Evolutionary conservation across 148 eudicot genomes (phyloP), one percentile per base, ranked within the genome.

Genomic region (Vaccinium vitisidaea): DNA sequence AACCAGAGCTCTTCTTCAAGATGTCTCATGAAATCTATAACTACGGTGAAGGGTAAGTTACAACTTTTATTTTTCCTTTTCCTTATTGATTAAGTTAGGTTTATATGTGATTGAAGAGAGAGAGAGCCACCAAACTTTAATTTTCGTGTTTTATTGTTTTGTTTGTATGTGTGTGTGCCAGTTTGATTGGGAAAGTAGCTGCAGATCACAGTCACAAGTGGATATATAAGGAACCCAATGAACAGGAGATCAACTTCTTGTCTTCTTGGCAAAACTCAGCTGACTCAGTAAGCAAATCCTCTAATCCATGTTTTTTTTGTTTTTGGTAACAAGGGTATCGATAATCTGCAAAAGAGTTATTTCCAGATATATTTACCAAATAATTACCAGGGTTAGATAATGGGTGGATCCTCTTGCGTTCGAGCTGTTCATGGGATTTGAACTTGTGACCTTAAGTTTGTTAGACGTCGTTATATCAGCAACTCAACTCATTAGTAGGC

Each of bases 1-100:
- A 97, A 83, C 99, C 99, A 69, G 98, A 97, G 80, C 93, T 97
- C 63, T 97, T 97, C 93, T 97, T 97, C 93, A 97, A 97, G 89
- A 97, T 97, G 99, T 97, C 99, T 46, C 99, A 97, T 94, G 99
- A 97, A 93, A 97, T 97, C 83, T 97, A 97, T 89, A 97, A 94
- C 78, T 97, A 92, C 78, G 99, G 99, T 53, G 99, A 97, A 95
- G 99, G 99, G 99, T 97, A 93, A 77, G 80, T 52, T 30, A 59
- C 18, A 65, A 25, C 6, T 11, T 23, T 11, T 67, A 25, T 67
- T 67, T 67, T 67, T 12, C 36, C 36, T 32, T 25, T 23, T 15
- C 16, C 18, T 15, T 32, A 55, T 55, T 36, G 13, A 43, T 59
- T 32, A 19, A 80, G 65, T 56, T 32, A 21, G 71, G 71, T 12